A percentile compares a stretch with the other conserved stretches of the same genome.
phyloP scores from a whole-genome alignment of 75 land plant species.

The Chamaecyparis obtusa region DNA sequence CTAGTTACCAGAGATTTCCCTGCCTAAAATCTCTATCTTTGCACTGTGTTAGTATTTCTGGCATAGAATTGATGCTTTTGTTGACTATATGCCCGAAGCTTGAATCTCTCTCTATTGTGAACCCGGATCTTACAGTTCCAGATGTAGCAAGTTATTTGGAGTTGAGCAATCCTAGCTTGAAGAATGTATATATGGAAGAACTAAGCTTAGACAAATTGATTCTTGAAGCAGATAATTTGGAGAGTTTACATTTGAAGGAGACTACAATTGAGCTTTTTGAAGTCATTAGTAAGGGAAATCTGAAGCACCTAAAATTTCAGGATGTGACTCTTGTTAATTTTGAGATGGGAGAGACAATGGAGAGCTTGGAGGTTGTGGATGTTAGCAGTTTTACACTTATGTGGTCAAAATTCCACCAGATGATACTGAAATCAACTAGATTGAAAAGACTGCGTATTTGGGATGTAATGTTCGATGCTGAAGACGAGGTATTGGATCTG shows the following conservation, averaged over 20 bases:
- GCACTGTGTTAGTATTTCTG: slow-evolving; percentile 61
- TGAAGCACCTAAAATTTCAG: slow-evolving; percentile 62
- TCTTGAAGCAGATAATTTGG: slow-evolving; percentile 71
- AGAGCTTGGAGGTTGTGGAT: slow-evolving; percentile 65
- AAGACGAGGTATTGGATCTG: slow-evolving; percentile 59
- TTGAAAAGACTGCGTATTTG: slow-evolving; percentile 60
- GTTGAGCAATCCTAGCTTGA: slow-evolving; percentile 50
- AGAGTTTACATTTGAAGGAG: slow-evolving; percentile 53
- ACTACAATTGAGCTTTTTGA: slow-evolving; percentile 70
- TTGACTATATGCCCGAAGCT: slow-evolving; percentile 75
- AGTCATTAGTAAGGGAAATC: slow-evolving; percentile 52
- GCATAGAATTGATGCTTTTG: slow-evolving; percentile 67
- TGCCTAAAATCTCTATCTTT: slow-evolving; percentile 52
- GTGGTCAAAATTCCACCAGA: slow-evolving; percentile 75
- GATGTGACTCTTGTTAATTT: slow-evolving; percentile 67
- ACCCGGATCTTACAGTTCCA: slow-evolving; percentile 52
- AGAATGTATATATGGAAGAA: slow-evolving; percentile 52
- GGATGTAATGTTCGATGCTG: slow-evolving; percentile 67
- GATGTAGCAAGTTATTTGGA: slow-evolving; percentile 61
- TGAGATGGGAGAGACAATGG: slow-evolving; percentile 73
- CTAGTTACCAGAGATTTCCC: slow-evolving; percentile 69
- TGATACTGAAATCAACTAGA: slow-evolving; percentile 59
- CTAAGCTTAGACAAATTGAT: slow-evolving; percentile 64
- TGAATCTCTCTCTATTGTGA: slow-evolving; percentile 51
- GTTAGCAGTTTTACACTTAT: slow-evolving; percentile 63